Conservation (phyloP, 73 alveolate species). For the Effrenium voratum region DNA sequence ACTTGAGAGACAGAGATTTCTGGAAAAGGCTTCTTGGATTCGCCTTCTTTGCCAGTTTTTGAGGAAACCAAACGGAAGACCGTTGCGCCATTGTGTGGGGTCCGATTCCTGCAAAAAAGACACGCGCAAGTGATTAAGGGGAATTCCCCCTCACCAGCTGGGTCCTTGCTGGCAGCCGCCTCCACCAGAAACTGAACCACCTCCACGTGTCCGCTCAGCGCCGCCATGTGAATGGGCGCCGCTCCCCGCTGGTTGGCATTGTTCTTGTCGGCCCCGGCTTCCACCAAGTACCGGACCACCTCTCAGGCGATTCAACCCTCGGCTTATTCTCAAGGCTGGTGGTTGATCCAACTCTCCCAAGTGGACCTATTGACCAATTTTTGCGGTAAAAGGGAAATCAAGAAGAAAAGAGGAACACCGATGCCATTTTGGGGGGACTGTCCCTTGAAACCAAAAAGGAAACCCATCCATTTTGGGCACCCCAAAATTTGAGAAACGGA, state of each 20-base stretch:
- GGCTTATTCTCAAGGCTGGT: no score
- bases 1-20: not conserved
- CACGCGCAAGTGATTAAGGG: no score
- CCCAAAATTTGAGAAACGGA: no score
- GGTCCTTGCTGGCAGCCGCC: not conserved
- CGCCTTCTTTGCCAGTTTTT: not conserved
- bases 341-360: no score
- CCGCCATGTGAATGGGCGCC: constrained; percentile 60
- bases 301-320: not conserved
- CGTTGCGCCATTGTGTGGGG: constrained; percentile 5
- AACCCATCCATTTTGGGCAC: no score
- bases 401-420: no score
- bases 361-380: no score
- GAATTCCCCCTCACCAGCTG: not conserved
- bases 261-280: not conserved
- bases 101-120: no score
- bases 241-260: constrained; percentile 57
- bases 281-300: constrained; percentile 76
- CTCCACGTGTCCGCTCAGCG: constrained; percentile 67
- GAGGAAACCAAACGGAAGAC: not conserved
- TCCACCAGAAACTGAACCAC: constrained; percentile 50
- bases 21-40: not conserved
- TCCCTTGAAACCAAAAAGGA: no score
- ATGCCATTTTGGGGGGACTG: no score
- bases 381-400: no score